These are phyloP conservation scores for Crucihimalaya himalaica DNA, from an alignment of 345 rosid genomes.

Conservation along the genomic window DNA sequence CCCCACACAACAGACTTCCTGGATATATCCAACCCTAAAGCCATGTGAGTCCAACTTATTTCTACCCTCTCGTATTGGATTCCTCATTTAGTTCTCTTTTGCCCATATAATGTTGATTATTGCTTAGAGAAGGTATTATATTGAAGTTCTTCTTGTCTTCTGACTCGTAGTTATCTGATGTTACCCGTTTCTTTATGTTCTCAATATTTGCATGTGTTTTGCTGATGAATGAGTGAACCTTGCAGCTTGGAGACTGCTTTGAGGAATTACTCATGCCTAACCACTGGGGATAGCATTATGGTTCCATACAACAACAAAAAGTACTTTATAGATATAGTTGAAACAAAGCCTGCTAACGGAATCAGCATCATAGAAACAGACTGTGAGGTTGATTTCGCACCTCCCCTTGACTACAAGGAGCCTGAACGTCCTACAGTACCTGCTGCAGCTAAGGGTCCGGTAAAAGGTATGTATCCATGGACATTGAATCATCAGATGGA, in stretches of 20 bases:
- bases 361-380: conserved; percentile 99
- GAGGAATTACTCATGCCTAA: conserved; percentile 95
- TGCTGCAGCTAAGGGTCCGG: conserved; percentile 51
- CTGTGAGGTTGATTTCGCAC: conserved; percentile 99
- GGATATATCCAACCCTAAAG: conserved; percentile 97
- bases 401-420: conserved; percentile 97
- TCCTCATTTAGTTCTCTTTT: neutral
- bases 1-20: conserved; percentile 95
- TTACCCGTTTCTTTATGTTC: neutral
- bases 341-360: conserved; percentile 92
- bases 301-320: conserved; percentile 98
- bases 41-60: conserved; percentile 63
- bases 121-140: neutral
- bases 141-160: neutral
- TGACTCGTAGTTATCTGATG: neutral
- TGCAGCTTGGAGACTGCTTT: conserved; percentile 94
- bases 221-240: conserved; percentile 13
- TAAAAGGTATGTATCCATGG: conserved; percentile 55
- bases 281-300: conserved; percentile 98
- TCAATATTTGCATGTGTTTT: neutral
- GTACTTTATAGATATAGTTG: conserved; percentile 92
- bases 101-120: neutral
- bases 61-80: neutral
- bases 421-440: conserved; percentile 70
- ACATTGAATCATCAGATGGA: neutral